phyloP scores from a whole-genome alignment of 2,329 filamentous ascomycete species.

The Curvularia lunata region DNA sequence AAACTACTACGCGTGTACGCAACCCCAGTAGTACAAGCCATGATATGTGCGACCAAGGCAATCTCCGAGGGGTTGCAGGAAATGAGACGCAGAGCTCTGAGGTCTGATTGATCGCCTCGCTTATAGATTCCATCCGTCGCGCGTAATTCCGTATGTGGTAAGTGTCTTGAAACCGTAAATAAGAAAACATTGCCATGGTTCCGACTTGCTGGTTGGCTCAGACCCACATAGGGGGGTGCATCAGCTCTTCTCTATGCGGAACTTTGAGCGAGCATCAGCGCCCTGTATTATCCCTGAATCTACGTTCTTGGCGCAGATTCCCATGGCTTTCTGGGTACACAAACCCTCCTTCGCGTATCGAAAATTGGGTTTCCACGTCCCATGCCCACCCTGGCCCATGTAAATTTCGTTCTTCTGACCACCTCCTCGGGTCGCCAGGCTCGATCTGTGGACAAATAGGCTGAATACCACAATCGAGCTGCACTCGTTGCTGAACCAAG shows the following conservation, averaged over 20 bases:
- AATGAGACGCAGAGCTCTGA: not conserved
- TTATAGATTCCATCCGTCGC: not conserved
- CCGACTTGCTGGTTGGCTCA: not conserved
- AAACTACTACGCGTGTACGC: too few relatives aligned
- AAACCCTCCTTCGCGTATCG: constrained; percentile 6
- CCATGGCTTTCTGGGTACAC: not conserved
- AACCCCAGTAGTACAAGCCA: not conserved
- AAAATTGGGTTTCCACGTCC: not conserved
- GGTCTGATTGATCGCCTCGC: not conserved
- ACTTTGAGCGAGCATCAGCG: not conserved
- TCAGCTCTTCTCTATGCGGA: not conserved
- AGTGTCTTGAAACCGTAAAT: not conserved
- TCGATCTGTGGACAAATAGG: not conserved
- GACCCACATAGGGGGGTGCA: not conserved
- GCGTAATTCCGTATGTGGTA: not conserved
- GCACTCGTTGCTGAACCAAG: not conserved
- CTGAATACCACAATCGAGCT: not conserved
- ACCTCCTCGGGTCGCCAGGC: not conserved
- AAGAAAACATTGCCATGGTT: not conserved
- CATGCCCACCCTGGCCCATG: not conserved
- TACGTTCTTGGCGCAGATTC: not conserved
- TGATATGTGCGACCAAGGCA: not conserved
- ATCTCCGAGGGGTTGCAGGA: not conserved
- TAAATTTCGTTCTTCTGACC: not conserved
- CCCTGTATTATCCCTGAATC: not conserved